These are phyloP conservation scores for Phytophthora sp. DNA, from an alignment of 352 stramenopile species.

Conservation along the genomic window DNA sequence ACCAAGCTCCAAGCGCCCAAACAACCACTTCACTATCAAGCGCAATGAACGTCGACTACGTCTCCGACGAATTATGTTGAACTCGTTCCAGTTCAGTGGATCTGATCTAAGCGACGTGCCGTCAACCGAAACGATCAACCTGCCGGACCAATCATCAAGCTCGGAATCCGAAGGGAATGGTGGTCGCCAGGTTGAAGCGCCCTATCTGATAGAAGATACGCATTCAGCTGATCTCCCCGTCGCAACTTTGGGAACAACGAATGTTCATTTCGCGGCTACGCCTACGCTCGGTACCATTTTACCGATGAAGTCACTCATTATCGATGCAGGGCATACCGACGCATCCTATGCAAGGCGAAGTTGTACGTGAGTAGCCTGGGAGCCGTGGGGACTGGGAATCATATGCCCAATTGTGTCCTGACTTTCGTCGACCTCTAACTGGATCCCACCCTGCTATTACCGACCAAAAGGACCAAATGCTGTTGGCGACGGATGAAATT, in stretches of 20 bases:
- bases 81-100: neutral
- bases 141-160: neutral
- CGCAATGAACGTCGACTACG: neutral
- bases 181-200: neutral
- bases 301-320: neutral
- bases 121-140: neutral
- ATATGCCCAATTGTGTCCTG: conserved; percentile 1
- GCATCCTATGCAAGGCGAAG: neutral
- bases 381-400: neutral
- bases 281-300: neutral
- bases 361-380: neutral
- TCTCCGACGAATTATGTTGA: neutral
- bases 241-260: neutral
- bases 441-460: neutral
- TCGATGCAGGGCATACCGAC: neutral
- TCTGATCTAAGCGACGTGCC: neutral
- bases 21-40: neutral
- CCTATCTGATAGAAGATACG: neutral
- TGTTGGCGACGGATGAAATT: neutral
- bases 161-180: neutral
- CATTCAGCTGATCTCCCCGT: neutral
- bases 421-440: neutral
- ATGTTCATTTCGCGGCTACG: neutral
- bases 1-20: neutral
- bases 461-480: neutral